Evolutionary conservation across 1,139 yeast species (phyloP).

Genomic region (Sugiyamaella paludigena): DNA sequence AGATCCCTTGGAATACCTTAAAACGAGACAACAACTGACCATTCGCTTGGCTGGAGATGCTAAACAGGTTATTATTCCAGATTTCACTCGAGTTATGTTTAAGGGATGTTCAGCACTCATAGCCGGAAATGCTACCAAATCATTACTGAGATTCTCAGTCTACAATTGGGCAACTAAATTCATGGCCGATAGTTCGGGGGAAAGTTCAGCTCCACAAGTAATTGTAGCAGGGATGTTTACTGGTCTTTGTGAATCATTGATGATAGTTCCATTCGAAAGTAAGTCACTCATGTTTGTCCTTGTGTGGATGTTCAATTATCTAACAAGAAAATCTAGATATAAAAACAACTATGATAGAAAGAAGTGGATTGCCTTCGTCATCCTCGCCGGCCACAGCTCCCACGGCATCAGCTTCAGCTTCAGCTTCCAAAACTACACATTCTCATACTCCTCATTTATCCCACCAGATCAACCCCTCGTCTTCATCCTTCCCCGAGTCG

Average conservation of each 20-base stretch:
- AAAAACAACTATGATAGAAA: conserved; percentile 80
- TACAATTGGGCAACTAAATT: conserved; percentile 76
- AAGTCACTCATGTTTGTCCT: conserved; percentile 2
- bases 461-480: background rate
- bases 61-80: conserved; percentile 41
- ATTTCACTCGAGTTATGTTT: conserved; percentile 50
- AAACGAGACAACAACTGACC: conserved; percentile 66
- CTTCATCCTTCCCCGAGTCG: background rate
- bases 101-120: conserved; percentile 79
- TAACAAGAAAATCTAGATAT: conserved; percentile 40
- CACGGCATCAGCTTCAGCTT: background rate
- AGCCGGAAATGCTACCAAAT: conserved; percentile 71
- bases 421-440: background rate
- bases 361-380: conserved; percentile 19
- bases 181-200: conserved; percentile 50
- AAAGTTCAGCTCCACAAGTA: conserved; percentile 38
- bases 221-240: conserved; percentile 81
- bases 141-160: conserved; percentile 66
- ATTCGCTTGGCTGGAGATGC: conserved; percentile 33
- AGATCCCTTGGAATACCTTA: conserved; percentile 79
- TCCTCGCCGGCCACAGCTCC: background rate
- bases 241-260: conserved; percentile 66
- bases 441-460: conserved; percentile 1
- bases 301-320: conserved; percentile 1
- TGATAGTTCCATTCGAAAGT: conserved; percentile 87